Percentiles rank a stretch among this genome's conserved stretches.
These are phyloP conservation scores for Colletotrichum sp. DNA, from an alignment of 2,329 filamentous ascomycete species.

Conservation along the genomic window DNA sequence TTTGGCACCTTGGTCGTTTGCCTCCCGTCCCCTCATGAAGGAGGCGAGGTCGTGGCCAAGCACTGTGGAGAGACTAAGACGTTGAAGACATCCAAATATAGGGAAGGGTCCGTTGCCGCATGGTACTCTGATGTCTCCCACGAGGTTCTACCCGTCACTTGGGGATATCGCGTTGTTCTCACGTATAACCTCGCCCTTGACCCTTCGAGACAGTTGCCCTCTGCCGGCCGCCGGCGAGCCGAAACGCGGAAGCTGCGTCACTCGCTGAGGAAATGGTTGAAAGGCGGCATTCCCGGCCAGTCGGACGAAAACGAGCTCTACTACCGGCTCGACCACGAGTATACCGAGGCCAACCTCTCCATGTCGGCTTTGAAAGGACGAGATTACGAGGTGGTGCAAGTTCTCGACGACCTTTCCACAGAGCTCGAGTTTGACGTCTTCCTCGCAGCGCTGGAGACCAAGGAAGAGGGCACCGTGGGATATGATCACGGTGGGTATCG, in stretches of 20 bases:
- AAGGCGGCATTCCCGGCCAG: background rate
- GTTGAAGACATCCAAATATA: slow-evolving; percentile 32
- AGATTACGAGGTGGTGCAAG: slow-evolving; percentile 29
- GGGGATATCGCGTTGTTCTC: slow-evolving; percentile 54
- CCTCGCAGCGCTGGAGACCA: slow-evolving; percentile 34
- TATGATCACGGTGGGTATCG: slow-evolving; percentile 4
- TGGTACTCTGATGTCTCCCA: slow-evolving; percentile 60
- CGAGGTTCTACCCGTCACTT: slow-evolving; percentile 50
- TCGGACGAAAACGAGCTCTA: slow-evolving; percentile 22
- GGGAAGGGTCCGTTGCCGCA: slow-evolving; percentile 25
- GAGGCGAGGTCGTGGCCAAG: slow-evolving; percentile 44
- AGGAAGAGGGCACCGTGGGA: slow-evolving; percentile 24
- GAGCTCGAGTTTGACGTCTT: slow-evolving; percentile 35
- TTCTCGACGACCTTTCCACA: slow-evolving; percentile 26
- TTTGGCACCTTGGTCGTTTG: slow-evolving; percentile 55
- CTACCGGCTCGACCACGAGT: slow-evolving; percentile 37
- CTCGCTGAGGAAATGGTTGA: slow-evolving; percentile 31
- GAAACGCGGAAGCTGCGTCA: slow-evolving; percentile 21
- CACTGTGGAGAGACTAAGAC: slow-evolving; percentile 37
- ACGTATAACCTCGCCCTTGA: slow-evolving; percentile 53
- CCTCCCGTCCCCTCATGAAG: slow-evolving; percentile 51
- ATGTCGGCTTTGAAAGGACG: slow-evolving; percentile 27
- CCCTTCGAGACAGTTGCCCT: slow-evolving; percentile 15
- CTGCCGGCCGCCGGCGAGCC: slow-evolving; percentile 16
- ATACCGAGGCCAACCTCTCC: slow-evolving; percentile 36